Evolutionary conservation across 2,329 filamentous ascomycete genomes (phyloP), one percentile per base, ranked within the genome.

Genomic region (Coniochaeta sp.): DNA sequence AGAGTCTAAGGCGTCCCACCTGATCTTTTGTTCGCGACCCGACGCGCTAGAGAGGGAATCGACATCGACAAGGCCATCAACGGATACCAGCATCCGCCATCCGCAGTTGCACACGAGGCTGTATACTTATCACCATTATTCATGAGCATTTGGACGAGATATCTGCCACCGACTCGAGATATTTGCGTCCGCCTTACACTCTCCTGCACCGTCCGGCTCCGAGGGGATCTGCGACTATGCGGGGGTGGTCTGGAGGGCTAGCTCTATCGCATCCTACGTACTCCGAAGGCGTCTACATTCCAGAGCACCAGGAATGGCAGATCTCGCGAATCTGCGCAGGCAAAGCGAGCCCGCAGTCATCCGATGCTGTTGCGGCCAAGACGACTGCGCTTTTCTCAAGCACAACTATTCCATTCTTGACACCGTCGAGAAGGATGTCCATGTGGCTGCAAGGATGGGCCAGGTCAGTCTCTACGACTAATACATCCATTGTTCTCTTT

Each of bases 391-490:
- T 66, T 91, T 89, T 71, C 81, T 97, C 63, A 86, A 85, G 73
- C 88, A 93, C 75, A 97, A 93, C 75, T 88, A 87, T 73, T 81
- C 83, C 54, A 81, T 91, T 63, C 81, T 98, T 55, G 87, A 91
- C 67, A 88, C 85, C 62, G 82, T 98, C 65, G 93, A 98, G 75
- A 89, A 88, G 68, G 91, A 97, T 76, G 89, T 97, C 59, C 87
- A 88, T 68, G 91, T 86, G 58, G 95, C 95, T 44, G 95, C 92
- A 56, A 84, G 89, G 71, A 83, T 97, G 68, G 95, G 95, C 65
- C 90, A 97, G 89, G 93, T 97, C 88, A 72, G 90, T 68, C 24
- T 16, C 47, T 28, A 52, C 26, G 14, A 30, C 26, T 52, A 52
- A 28, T 50, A 4, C 16, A 40, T 12, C 50, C 28, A 52, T 24